Evolutionary conservation across 2,329 filamentous ascomycete species (phyloP), one percentile per base, ranked within the genome.

Genomic region (Hypoxylon sp.): DNA sequence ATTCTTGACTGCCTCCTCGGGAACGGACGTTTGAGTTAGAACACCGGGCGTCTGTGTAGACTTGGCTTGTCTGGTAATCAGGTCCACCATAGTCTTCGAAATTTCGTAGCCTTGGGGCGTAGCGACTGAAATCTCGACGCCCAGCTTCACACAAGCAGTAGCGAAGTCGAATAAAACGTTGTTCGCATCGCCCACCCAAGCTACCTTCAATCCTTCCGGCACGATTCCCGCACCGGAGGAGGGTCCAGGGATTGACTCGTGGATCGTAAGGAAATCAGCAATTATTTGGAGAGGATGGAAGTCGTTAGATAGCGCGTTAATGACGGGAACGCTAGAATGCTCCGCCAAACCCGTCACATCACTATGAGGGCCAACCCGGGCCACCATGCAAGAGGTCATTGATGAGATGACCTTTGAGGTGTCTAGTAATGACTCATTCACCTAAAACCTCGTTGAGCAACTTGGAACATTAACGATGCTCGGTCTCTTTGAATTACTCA

Each of bases 111-210:
- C 93, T 65, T 85, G 81, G 19, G 96, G 96, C 0, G 95, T 94
- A 11, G 96, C 96, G 37, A 98, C 93, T 1, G 92, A 83, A 67
- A 99, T 86, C 73, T 97, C 86, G 25, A 97, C 88, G 47, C 96
- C 96, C 73, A 95, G 87, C 82, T 97, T 98, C 73, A 91, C 83
- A 61, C 92, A 94, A 41, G 88, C 94, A 71, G 96, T 95, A 51
- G 94, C 94, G 57, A 98, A 85, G 76, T 99, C 95, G 76, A 94
- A 97, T 23, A 98, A 87, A 27, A 99, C 95, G 73, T 99, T 99
- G 82, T 98, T 99, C 9, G 94, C 93, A 77, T 99, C 95, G 56
- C 95, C 95, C 47, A 99, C 85, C 96, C 96, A 99, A 14, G 96
- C 95, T 67, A 98, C 87, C 81, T 97, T 98, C 74, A 97, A 80